These are phyloP conservation scores for Cercophora newfieldiana DNA, from an alignment of 495 filamentous ascomycete species.

Conservation along the genomic window DNA sequence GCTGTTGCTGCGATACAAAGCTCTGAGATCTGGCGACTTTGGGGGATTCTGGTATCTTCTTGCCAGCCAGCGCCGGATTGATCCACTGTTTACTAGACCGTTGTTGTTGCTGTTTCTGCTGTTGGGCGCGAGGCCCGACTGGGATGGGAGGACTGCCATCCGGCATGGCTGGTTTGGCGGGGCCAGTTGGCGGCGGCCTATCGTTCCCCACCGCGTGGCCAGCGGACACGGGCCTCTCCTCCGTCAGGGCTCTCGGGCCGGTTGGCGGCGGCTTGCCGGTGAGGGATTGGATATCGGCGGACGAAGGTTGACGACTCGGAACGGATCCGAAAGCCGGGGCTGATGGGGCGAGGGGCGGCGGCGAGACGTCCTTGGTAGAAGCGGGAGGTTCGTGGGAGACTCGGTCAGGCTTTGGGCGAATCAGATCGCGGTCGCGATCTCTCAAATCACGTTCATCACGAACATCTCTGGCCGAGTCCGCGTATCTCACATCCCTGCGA, in stretches of 20 bases:
- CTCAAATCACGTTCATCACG: constrained; percentile 57
- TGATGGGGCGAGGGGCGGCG: constrained; percentile 76
- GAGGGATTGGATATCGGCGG: constrained; percentile 39
- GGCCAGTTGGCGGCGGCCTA: constrained; percentile 43
- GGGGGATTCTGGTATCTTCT: constrained; percentile 48
- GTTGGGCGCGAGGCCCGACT: constrained; percentile 56
- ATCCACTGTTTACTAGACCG: constrained; percentile 63
- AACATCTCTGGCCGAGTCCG: constrained; percentile 52
- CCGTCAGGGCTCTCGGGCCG: constrained; percentile 50
- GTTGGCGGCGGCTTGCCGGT: constrained; percentile 52
- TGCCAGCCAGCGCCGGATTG: constrained; percentile 49
- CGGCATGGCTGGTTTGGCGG: constrained; percentile 50
- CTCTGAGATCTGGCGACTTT: constrained; percentile 45
- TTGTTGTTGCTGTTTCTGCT: constrained; percentile 37
- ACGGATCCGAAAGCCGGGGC: constrained; percentile 80
- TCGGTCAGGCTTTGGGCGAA: constrained; percentile 45
- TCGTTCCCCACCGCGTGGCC: constrained; percentile 35
- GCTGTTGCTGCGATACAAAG: constrained; percentile 41
- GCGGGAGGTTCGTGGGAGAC: constrained; percentile 44
- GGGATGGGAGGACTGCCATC: constrained; percentile 58
- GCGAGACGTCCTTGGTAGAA: constrained; percentile 53
- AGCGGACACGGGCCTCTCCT: constrained; percentile 45
- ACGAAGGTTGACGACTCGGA: constrained; percentile 44
- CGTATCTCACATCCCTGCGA: constrained; percentile 40
- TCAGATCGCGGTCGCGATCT: constrained; percentile 42